Conservation (phyloP, 805 yeast genomes). For the Jamesozyma lodderae region DNA sequence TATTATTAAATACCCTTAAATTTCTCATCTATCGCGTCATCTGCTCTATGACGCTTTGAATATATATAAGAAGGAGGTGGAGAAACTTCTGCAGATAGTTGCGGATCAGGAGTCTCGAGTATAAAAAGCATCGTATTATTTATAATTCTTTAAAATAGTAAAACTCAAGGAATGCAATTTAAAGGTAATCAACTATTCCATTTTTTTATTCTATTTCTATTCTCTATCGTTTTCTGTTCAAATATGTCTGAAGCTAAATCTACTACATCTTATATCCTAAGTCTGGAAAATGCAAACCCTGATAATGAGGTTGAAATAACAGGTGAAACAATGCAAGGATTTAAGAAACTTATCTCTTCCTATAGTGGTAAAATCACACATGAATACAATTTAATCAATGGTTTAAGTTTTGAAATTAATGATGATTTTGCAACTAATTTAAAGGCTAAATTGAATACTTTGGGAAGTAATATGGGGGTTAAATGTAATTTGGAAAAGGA, state of each 20-base stretch:
- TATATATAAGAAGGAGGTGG: too few species aligned
- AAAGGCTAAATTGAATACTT: constrained; percentile 8
- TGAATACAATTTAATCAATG: constrained; percentile 36
- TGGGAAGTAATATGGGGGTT: constrained; percentile 15
- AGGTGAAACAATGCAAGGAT: constrained; percentile 9
- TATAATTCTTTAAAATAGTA: too few species aligned
- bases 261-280: constrained; percentile 15
- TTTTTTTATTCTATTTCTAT: not conserved
- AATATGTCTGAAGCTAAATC: too few species aligned
- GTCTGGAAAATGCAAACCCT: constrained; percentile 10
- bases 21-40: too few species aligned
- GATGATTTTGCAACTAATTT: not conserved
- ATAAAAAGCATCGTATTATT: too few species aligned
- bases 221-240: not conserved
- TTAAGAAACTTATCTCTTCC: constrained; percentile 29
- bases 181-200: too few species aligned
- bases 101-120: too few species aligned
- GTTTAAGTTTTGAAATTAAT: constrained; percentile 4
- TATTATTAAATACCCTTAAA: too few species aligned
- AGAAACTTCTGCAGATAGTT: too few species aligned
- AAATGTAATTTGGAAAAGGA: constrained; percentile 22
- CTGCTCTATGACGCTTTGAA: too few species aligned
- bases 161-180: too few species aligned
- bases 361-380: constrained; percentile 40
- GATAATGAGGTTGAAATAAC: constrained; percentile 1